phyloP scores from a whole-genome alignment of 2,329 filamentous ascomycete species.

The Rasamsonia emersonii region DNA sequence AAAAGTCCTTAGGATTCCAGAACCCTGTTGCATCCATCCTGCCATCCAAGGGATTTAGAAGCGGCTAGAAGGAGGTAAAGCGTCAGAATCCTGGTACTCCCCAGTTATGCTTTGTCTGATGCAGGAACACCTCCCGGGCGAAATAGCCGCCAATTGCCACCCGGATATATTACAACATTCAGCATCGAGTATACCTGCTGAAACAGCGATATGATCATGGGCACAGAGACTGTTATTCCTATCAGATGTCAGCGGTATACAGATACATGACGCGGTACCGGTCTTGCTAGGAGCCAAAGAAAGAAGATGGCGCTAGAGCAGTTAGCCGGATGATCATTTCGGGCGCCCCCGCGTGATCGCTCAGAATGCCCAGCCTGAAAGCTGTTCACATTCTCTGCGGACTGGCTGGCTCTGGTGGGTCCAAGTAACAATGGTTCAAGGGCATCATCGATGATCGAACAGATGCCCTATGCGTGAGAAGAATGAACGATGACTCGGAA shows the following conservation, averaged over 20 bases:
- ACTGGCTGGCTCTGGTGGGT: too few relatives aligned
- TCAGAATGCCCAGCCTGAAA: conserved; percentile 8
- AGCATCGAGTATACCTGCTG: too few relatives aligned
- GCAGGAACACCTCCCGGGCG: conserved; percentile 7
- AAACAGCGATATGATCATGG: too few relatives aligned
- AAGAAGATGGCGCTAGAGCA: conserved; percentile 23
- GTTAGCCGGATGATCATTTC: conserved; percentile 25
- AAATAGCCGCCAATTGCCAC: neutral
- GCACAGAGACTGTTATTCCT: too few relatives aligned
- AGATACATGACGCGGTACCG: neutral
- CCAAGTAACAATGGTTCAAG: too few relatives aligned
- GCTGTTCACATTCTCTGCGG: conserved; percentile 2
- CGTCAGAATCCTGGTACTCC: too few relatives aligned
- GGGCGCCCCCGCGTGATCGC: conserved; percentile 26
- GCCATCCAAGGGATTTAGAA: conserved; percentile 1
- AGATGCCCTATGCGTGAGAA: too few relatives aligned
- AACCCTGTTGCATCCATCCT: conserved; percentile 9
- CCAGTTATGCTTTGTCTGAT: conserved; percentile 4
- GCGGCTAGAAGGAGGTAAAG: neutral
- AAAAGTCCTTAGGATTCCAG: conserved; percentile 11
- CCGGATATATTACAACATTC: too few relatives aligned
- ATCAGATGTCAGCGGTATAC: too few relatives aligned
- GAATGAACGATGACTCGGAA: too few relatives aligned
- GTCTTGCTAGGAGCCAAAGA: neutral
- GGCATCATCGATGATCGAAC: too few relatives aligned